Conservation (phyloP, 148 eudicot genomes). For the Linanthus parryae region DNA sequence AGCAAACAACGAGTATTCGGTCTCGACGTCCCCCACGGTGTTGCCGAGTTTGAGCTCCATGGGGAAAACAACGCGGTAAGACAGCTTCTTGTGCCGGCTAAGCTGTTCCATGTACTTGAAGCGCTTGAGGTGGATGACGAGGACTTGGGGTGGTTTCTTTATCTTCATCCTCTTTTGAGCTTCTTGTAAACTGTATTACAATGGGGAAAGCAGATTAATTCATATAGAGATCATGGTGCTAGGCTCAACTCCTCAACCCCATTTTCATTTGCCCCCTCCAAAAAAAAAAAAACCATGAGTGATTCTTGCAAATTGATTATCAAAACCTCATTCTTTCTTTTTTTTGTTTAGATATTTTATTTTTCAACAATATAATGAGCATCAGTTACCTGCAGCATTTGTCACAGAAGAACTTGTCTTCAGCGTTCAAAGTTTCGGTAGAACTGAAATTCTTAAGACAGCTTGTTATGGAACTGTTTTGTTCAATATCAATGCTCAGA, state of each 20-base stretch:
- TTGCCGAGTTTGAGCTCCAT: slow-evolving; percentile 78
- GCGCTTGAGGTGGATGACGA: slow-evolving; percentile 82
- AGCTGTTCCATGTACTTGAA: slow-evolving; percentile 85
- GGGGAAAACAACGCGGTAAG: slow-evolving; percentile 83
- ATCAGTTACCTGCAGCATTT: slow-evolving; percentile 72
- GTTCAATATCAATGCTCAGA: slow-evolving; percentile 86
- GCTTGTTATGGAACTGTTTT: slow-evolving; percentile 88
- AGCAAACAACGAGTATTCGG: slow-evolving; percentile 73
- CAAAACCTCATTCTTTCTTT: too few relatives aligned
- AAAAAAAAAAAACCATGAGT: not conserved
- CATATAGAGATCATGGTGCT: not conserved
- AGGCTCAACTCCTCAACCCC: too few relatives aligned
- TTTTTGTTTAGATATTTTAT: too few relatives aligned
- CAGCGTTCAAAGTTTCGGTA: slow-evolving; percentile 82
- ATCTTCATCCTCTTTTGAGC: slow-evolving; percentile 97
- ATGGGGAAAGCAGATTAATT: not conserved
- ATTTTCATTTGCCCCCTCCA: not conserved
- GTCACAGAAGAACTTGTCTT: slow-evolving; percentile 92
- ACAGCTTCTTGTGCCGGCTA: slow-evolving; percentile 70
- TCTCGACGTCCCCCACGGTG: slow-evolving; percentile 69
- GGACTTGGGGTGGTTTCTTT: slow-evolving; percentile 74
- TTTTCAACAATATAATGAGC: not conserved
- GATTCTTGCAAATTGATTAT: not conserved
- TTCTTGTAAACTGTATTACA: slow-evolving; percentile 57
- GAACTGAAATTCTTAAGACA: slow-evolving; percentile 86